Conservation (phyloP, 495 filamentous ascomycete species). For the Podospora conica region DNA sequence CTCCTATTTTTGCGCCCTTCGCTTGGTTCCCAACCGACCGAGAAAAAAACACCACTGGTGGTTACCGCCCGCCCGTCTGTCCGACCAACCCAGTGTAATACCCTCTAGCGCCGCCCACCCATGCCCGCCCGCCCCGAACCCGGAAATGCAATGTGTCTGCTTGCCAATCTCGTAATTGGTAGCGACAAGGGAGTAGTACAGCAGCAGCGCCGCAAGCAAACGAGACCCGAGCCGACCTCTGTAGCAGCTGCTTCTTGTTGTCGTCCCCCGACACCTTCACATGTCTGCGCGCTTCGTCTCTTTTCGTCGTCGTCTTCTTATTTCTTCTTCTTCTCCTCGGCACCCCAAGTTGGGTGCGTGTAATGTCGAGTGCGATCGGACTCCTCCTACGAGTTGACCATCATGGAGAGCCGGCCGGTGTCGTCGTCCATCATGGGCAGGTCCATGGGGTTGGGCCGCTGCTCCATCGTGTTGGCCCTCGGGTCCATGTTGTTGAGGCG, state of each 20-base stretch:
- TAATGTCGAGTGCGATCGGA: too few species aligned
- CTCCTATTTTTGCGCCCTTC: neutral
- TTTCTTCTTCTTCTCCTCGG: neutral
- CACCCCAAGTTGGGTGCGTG: neutral
- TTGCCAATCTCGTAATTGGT: neutral
- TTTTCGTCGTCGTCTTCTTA: neutral
- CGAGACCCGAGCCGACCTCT: neutral
- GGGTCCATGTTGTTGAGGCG: conserved; percentile 37
- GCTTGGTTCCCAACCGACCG: neutral
- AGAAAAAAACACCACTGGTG: neutral
- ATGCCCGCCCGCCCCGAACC: neutral
- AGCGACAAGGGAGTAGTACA: neutral
- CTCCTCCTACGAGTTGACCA: conserved; percentile 23
- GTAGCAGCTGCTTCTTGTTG: neutral
- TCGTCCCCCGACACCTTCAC: neutral
- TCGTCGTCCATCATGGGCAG: conserved; percentile 45
- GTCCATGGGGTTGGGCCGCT: conserved; percentile 35
- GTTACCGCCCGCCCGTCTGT: neutral
- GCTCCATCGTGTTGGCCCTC: conserved; percentile 36
- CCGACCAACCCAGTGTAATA: neutral
- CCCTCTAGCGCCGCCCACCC: neutral
- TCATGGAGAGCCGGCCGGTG: conserved; percentile 26
- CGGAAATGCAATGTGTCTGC: neutral
- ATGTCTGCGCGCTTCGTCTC: neutral
- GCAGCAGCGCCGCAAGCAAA: neutral